Conservation (phyloP, 257 asterid species). For the Solanum etuberosum region DNA sequence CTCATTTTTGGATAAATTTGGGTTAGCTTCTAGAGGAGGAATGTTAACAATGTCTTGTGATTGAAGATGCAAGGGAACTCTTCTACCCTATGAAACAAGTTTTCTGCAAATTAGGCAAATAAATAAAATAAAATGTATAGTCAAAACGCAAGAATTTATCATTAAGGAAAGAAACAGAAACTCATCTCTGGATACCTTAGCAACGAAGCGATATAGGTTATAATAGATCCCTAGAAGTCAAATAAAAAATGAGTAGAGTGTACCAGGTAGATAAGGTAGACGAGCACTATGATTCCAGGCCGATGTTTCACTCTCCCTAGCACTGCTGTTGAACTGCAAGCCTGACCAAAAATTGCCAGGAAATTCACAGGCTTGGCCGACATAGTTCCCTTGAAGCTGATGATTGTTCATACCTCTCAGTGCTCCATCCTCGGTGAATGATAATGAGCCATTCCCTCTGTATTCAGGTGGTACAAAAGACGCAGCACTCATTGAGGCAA, state of each 20-base stretch:
- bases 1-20: not conserved
- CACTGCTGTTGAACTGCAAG: slow-evolving; percentile 34
- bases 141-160: not conserved
- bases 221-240: not conserved
- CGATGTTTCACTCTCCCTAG: slow-evolving; percentile 35
- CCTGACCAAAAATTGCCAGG: slow-evolving; percentile 65
- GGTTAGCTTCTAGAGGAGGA: not conserved
- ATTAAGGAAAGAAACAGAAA: not conserved
- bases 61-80: not conserved
- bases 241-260: not conserved
- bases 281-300: slow-evolving; percentile 48
- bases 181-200: not conserved
- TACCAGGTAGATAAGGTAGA: slow-evolving; percentile 46
- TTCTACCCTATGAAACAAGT: not conserved
- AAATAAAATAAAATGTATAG: not conserved
- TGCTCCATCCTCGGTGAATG: slow-evolving; percentile 16
- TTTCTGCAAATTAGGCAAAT: not conserved
- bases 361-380: slow-evolving; percentile 40
- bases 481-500: slow-evolving; percentile 20
- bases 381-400: slow-evolving; percentile 50
- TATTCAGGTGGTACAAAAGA: slow-evolving; percentile 23
- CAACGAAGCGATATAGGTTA: not conserved
- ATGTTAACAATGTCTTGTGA: not conserved
- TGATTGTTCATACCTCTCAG: slow-evolving; percentile 31
- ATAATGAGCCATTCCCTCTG: slow-evolving; percentile 27